These are phyloP conservation scores for Skeletonema marinoi DNA, from an alignment of 108 stramenopile genomes.

Conservation along the genomic window DNA sequence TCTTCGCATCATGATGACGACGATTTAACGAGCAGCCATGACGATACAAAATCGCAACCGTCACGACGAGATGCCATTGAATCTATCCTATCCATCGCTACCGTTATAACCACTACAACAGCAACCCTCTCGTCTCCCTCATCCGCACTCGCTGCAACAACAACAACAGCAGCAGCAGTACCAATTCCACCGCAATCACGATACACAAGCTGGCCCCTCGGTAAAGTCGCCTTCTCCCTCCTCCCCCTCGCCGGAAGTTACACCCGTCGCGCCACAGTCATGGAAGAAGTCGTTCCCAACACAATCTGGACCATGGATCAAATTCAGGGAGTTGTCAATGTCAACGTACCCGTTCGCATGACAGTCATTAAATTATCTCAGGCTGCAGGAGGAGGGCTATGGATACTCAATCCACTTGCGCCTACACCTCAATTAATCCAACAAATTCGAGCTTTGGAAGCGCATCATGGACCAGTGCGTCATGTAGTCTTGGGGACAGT, in stretches of 20 bases:
- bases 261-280: constrained; percentile 69
- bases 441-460: constrained; percentile 67
- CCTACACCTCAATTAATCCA: constrained; percentile 85
- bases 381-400: constrained; percentile 67
- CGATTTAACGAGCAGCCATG: too few species aligned
- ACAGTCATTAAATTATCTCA: constrained; percentile 63
- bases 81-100: neutral
- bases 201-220: constrained; percentile 72
- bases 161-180: neutral
- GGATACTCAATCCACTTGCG: constrained; percentile 89
- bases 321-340: constrained; percentile 91
- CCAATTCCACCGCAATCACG: constrained; percentile 50
- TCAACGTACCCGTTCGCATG: constrained; percentile 91
- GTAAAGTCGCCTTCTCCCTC: constrained; percentile 82
- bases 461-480: constrained; percentile 74
- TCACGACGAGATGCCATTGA: neutral
- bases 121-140: neutral
- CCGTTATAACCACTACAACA: neutral
- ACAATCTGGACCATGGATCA: constrained; percentile 93
- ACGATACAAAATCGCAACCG: neutral
- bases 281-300: constrained; percentile 30
- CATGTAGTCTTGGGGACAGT: constrained; percentile 91
- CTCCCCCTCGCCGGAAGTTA: constrained; percentile 76
- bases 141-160: neutral
- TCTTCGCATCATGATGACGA: too few species aligned